A percentile compares a stretch with the other conserved stretches of the same genome.
These are phyloP conservation scores for Botrytis pseudocinerea DNA, from an alignment of 2,329 filamentous ascomycete species.

Conservation along the genomic window DNA sequence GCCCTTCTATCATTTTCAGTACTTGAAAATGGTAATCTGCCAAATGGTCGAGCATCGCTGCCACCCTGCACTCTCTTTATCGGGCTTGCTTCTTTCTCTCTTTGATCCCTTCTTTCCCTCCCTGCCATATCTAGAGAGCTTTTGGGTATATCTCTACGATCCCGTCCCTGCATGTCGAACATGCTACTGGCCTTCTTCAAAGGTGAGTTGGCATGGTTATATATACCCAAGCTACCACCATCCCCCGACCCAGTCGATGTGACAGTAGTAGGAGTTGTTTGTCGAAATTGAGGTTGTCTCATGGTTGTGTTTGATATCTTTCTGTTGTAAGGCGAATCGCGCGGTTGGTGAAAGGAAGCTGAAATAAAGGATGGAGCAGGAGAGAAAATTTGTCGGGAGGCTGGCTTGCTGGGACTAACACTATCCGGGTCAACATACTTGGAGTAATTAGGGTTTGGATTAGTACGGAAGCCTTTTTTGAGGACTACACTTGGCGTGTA, in stretches of 20 bases:
- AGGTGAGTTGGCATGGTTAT: conserved; percentile 77
- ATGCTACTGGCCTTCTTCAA: conserved; percentile 73
- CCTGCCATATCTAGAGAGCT: conserved; percentile 62
- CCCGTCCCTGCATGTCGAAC: conserved; percentile 53
- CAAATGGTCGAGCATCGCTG: conserved; percentile 16
- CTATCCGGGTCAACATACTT: conserved; percentile 71
- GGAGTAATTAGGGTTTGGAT: conserved; percentile 79
- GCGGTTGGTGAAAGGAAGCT: conserved; percentile 33
- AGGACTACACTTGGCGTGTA: conserved; percentile 64
- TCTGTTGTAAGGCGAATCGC: conserved; percentile 43
- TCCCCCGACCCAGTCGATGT: conserved; percentile 48
- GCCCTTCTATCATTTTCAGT: conserved; percentile 30
- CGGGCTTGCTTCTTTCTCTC: conserved; percentile 38
- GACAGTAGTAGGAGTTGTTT: conserved; percentile 42
- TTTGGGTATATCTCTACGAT: conserved; percentile 50
- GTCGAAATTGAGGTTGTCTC: conserved; percentile 55
- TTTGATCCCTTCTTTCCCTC: conserved; percentile 37
- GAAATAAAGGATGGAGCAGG: conserved; percentile 42
- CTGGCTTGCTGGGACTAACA: conserved; percentile 32
- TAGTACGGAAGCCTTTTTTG: conserved; percentile 75
- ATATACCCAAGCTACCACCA: conserved; percentile 79
- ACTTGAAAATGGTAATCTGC: conserved; percentile 26
- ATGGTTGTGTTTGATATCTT: conserved; percentile 47
- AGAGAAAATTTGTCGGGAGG: conserved; percentile 41
- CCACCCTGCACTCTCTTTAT: conserved; percentile 35